Conservation (phyloP, 106 monocot genomes). For the Triglochin maritima region DNA sequence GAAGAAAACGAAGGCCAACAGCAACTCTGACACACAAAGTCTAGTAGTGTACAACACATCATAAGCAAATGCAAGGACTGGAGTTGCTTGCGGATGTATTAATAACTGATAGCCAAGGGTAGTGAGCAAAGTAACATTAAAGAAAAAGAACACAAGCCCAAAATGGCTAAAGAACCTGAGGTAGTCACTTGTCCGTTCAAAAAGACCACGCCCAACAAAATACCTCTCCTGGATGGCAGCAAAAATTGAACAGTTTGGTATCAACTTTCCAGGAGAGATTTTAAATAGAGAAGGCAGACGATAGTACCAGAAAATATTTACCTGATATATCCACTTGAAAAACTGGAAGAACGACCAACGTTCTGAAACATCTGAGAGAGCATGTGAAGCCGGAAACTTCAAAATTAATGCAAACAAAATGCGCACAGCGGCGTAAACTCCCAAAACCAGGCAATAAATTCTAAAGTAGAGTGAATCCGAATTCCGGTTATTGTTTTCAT, state of each 20-base stretch:
- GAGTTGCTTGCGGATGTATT: too few relatives aligned
- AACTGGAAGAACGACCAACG: slow-evolving; percentile 86
- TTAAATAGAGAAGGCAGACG: not conserved
- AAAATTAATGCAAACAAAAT: slow-evolving; percentile 47
- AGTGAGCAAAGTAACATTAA: not conserved
- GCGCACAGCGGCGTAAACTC: slow-evolving; percentile 67
- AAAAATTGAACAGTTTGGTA: not conserved
- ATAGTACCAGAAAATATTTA: slow-evolving; percentile 9
- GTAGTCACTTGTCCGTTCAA: slow-evolving; percentile 80
- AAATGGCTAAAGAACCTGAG: slow-evolving; percentile 30
- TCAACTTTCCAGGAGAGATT: too few relatives aligned
- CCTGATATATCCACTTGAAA: slow-evolving; percentile 98
- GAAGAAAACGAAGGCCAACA: too few relatives aligned
- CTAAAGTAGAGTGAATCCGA: slow-evolving; percentile 76
- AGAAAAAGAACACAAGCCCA: not conserved
- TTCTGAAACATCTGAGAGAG: slow-evolving; percentile 60
- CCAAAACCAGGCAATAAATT: slow-evolving; percentile 73
- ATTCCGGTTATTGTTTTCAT: slow-evolving; percentile 43
- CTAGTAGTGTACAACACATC: too few relatives aligned
- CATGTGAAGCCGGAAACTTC: slow-evolving; percentile 86
- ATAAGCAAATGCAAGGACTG: too few relatives aligned
- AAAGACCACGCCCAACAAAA: slow-evolving; percentile 92
- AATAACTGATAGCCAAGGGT: too few relatives aligned
- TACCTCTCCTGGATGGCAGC: slow-evolving; percentile 55
- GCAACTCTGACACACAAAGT: too few relatives aligned